These are phyloP conservation scores for Paragyromitra xinjiangensis DNA, from an alignment of 495 filamentous ascomycete species.

Conservation along the genomic window DNA sequence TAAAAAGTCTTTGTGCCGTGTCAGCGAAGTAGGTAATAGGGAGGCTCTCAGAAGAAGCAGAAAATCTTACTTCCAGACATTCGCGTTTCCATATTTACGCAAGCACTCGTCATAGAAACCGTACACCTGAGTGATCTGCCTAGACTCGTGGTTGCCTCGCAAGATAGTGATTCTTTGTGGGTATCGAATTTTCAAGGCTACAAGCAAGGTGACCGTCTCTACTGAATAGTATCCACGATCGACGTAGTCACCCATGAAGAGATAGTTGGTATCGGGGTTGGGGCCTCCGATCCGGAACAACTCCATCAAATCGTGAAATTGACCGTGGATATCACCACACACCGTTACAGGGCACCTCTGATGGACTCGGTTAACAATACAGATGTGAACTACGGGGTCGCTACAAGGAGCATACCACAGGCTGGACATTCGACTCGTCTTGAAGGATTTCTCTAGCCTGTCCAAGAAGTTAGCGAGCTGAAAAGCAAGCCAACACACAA, in stretches of 20 bases:
- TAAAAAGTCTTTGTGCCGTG: constrained; percentile 66
- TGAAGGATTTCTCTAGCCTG: constrained; percentile 96
- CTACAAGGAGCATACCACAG: constrained; percentile 76
- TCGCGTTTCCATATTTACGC: constrained; percentile 97
- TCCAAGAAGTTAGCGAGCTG: constrained; percentile 39
- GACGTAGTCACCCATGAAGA: constrained; percentile 98
- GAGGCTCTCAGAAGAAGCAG: not conserved
- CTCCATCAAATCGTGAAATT: constrained; percentile 95
- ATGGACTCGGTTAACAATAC: constrained; percentile 40
- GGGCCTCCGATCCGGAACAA: constrained; percentile 91
- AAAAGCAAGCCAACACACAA: constrained; percentile 31
- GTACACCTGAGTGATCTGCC: constrained; percentile 97
- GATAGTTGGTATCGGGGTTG: constrained; percentile 92
- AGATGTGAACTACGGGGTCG: constrained; percentile 29
- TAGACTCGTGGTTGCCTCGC: constrained; percentile 95
- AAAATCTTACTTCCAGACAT: constrained; percentile 89
- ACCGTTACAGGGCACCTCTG: constrained; percentile 96
- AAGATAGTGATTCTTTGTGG: constrained; percentile 96
- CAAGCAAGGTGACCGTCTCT: constrained; percentile 92
- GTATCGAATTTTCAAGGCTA: constrained; percentile 95
- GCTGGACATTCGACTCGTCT: constrained; percentile 97
- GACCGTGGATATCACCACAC: constrained; percentile 92
- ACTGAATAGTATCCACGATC: constrained; percentile 97
- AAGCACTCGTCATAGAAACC: constrained; percentile 98
- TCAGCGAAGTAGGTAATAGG: constrained; percentile 23